Base-by-base conservation (phyloP, 345 rosid species). In the Eucalyptus guilfoylei region DNA sequence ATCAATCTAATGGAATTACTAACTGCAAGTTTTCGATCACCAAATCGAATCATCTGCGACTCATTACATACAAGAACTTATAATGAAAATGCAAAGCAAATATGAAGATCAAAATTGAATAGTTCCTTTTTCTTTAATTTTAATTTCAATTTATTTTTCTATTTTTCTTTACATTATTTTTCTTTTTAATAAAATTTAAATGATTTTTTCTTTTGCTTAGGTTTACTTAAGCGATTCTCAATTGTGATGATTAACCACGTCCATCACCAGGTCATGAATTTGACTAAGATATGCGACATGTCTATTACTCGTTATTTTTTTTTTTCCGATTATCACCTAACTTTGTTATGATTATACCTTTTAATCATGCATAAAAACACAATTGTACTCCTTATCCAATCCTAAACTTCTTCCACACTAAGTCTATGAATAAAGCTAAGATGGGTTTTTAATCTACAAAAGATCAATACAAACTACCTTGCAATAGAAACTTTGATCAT, bases 31-130 rank as follows among this genome's bases (percentile, higher is more conserved):
- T 14, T 34, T 19, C 4, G 0, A 26, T 37, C 47, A 37, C 13
- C 11, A 76, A 11, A 10, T 9, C 3, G 3, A 76, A 37, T 37
- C 47, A 21, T 19, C 12, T 4, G 0, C 3, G 1, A 21, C 83
- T 76, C 45, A 21, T 76, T 76, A 19, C 23, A 13, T 76, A 37
- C 26, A 76, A 37, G 28, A 76, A 37, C 83, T 72, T 5, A 6
- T 10, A 10, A 37, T 11, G 83, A 76, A 76, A 21, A 19, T 1
- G 47, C 83, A 76, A 21, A 37, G 45, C 83, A 37, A 76, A 76
- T 72, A 23, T 37, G 14, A 76, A 76, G 47, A 83, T 83, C 50
- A 24, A 83, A 83, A 24, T 64, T n/a, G 21, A 64, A 64, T 64
- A n/a, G 17, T 64, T 64, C 21, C 76, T 1, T 64, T 15, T n/a